Evolutionary conservation across 2,329 filamentous ascomycete species (phyloP), one percentile per base, ranked within the genome.

Genomic region (Ophiostoma ulmi): DNA sequence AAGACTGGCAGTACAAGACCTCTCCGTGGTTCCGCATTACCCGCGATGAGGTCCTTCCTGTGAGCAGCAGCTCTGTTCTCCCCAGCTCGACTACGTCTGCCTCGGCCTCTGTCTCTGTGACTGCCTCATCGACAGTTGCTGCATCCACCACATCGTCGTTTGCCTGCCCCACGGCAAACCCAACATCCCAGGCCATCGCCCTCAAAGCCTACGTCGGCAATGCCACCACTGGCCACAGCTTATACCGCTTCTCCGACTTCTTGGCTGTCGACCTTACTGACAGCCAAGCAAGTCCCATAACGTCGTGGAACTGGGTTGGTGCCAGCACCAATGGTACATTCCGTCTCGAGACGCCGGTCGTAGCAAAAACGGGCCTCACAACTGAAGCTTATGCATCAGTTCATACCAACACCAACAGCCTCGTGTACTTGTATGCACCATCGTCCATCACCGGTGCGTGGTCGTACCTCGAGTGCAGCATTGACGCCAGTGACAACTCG

Each of bases 1-100:
- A 72, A 14, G 74, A 74, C 67, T 75, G 75, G 75, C 52, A 58
- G 8, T 58, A 58, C 52, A 58, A 31, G 52, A 31, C 52, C 8
- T 58, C 52, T 4, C n/a, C 22, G 8, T 58, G 52, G 52, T 58
- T 58, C 52, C 52, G n/a, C 52, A 26, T 58, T 22, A 58, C 52
- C 3, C 52, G 52, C n/a, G 52, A 58, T 14, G 52, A 58, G n/a
- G 22, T 13, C 10, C n/a, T 48, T 17, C 20, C 44, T 20, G 44
- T 58, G 52, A 58, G 52, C n/a, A 58, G 52, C 52, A 26, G 17
- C 17, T 48, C 44, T 58, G 44, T n/a, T 58, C 7, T 14, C 52
- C 44, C 44, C 7, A 31, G 14, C 11, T 58, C 52, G 14, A 48
- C 44, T 7, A 2, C 20, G 31, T 31, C 31, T 20, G 48, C 20